Evolutionary conservation across 2,329 filamentous ascomycete genomes (phyloP).

Genomic region (Monilinia polystroma): DNA sequence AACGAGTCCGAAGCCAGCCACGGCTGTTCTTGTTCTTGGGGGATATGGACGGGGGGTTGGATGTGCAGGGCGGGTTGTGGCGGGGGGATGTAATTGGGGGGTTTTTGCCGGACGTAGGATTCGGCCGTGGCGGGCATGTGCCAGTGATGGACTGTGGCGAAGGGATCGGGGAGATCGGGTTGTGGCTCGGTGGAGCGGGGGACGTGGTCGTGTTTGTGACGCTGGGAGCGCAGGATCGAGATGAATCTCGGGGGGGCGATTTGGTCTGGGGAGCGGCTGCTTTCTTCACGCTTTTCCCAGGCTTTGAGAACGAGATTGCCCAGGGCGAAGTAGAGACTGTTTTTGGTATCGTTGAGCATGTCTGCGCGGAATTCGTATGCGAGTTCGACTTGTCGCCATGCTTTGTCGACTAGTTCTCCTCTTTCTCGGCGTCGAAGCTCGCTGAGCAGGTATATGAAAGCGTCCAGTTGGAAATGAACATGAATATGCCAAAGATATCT

Average conservation of each 20-base stretch:
- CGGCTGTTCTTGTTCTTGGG: constrained; percentile 16
- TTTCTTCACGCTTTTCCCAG: constrained; percentile 37
- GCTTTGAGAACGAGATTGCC: constrained; percentile 38
- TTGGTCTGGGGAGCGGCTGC: constrained; percentile 18
- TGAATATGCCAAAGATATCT: constrained; percentile 42
- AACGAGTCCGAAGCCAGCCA: constrained; percentile 22
- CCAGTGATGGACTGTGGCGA: constrained; percentile 4
- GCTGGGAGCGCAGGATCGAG: constrained; percentile 30
- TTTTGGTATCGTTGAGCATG: constrained; percentile 36
- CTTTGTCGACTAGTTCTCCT: constrained; percentile 37
- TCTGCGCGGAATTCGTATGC: constrained; percentile 38
- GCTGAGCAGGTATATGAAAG: constrained; percentile 41
- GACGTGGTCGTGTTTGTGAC: constrained; percentile 22
- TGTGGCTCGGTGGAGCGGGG: constrained; percentile 2
- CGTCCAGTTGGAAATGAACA: constrained; percentile 41
- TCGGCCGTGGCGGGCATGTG: constrained; percentile 2
- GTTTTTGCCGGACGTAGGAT: constrained; percentile 22
- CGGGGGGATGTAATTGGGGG: constrained; percentile 11
- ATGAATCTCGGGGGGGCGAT: constrained; percentile 20
- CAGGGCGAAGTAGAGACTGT: constrained; percentile 35
- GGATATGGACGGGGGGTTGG: neutral
- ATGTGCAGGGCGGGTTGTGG: constrained; percentile 5
- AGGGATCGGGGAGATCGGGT: neutral
- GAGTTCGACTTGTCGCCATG: constrained; percentile 38
- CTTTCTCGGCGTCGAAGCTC: constrained; percentile 39